phyloP scores from a whole-genome alignment of 495 filamentous ascomycete species.

The Chlorociboria aeruginascens region DNA sequence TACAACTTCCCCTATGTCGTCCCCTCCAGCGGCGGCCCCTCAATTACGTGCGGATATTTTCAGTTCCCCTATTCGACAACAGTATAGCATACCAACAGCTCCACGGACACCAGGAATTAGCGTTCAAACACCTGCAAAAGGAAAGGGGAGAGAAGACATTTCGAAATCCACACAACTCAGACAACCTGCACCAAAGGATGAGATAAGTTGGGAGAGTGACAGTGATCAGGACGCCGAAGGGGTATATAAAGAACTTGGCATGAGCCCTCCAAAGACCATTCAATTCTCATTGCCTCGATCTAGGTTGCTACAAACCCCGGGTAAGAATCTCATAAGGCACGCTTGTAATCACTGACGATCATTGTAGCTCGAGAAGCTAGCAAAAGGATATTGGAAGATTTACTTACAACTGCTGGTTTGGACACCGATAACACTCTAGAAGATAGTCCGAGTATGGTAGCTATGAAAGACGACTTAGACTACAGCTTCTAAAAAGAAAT shows the following conservation, averaged over 20 bases:
- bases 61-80: conserved; percentile 48
- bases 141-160: conserved; percentile 33
- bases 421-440: conserved; percentile 36
- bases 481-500: conserved; percentile 47
- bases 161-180: conserved; percentile 9
- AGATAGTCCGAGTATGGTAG: conserved; percentile 66
- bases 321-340: conserved; percentile 34
- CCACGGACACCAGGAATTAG: conserved; percentile 64
- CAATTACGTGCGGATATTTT: conserved; percentile 79
- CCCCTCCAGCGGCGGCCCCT: conserved; percentile 66
- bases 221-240: conserved; percentile 47
- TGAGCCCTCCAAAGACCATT: conserved; percentile 94
- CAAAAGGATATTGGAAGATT: conserved; percentile 80
- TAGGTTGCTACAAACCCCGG: conserved; percentile 81
- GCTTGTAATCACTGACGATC: neutral
- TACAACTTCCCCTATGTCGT: conserved; percentile 52
- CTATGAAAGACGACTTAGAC: conserved; percentile 52
- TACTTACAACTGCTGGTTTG: conserved; percentile 64
- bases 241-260: conserved; percentile 44
- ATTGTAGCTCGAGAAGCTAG: conserved; percentile 72
- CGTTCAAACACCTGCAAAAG: conserved; percentile 54
- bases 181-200: conserved; percentile 23
- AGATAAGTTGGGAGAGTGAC: conserved; percentile 51
- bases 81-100: conserved; percentile 20
- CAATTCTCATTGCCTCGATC: conserved; percentile 88